Base-by-base conservation (phyloP, 805 yeast genomes). In the Candida manassasensis region DNA sequence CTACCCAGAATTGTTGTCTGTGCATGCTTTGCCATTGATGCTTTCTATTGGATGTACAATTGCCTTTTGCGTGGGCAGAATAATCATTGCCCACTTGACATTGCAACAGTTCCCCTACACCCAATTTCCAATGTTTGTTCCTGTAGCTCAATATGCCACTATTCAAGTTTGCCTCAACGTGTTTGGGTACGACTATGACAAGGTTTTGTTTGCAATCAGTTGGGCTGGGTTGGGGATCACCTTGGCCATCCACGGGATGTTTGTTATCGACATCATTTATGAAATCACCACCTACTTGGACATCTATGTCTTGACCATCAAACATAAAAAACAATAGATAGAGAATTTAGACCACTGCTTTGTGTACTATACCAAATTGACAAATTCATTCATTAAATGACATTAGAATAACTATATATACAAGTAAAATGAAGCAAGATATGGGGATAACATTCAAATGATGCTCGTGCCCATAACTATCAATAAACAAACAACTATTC, bases 31-130 rank as follows among this genome's bases (percentile, higher is more conserved):
- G 34, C 83, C 94, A 21, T 69, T 82, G 45, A 63, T 80, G 15
- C 52, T 83, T 31, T 74, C 89, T 19, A 77, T 84, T 49, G 94
- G 95, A 1, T 69, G 82, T 34, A 73, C 84, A 1, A 61, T 83
- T 45, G 96, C 97, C 1, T 82, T 84, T 50, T 68, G 77, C 3
- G 97, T 90, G n/a, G 97, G 97, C 4, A 76, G 93, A 53, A 86
- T 89, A 43, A 89, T 89, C 50, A 69, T 82, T 38, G 89, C 86
- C 2, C 97, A 89, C 57, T 74, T 90, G 46, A 85, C 96, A 1
- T 62, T 73, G 34, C 95, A 84, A 56, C 60, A 65, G 10, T 88
- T 84, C 69, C 97, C 97, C 32, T 61, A 67, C 53, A 49, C 73
- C 44, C 84, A 86, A 34, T 69, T 84, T 19, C 84, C 95, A 29